phyloP scores from a whole-genome alignment of 169 alveolate genomes.

The Eimeria brunetti region DNA sequence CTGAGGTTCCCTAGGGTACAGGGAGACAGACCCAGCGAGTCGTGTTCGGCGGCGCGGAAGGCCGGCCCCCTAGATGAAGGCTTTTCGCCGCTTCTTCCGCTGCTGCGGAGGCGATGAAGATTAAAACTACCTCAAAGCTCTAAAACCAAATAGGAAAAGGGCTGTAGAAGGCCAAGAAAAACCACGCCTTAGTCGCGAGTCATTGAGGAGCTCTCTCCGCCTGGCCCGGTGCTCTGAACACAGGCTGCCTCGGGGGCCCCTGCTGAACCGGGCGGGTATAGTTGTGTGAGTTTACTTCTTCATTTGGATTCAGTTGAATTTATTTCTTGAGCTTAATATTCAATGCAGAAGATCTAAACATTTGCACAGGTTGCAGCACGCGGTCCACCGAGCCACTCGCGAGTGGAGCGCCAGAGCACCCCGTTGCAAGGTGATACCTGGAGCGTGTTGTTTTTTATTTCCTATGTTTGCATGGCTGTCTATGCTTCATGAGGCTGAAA shows the following conservation, averaged over 20 bases:
- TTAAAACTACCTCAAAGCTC: background rate
- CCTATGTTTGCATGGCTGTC: background rate
- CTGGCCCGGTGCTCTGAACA: constrained; percentile 66
- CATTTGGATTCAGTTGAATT: background rate
- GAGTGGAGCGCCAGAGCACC: constrained; percentile 22
- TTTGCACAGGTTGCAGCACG: background rate
- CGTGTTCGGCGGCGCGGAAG: constrained; percentile 58
- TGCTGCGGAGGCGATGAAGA: background rate
- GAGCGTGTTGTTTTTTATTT: background rate
- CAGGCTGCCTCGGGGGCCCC: constrained; percentile 66
- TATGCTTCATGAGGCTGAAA: background rate
- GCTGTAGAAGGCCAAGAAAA: background rate
- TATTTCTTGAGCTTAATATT: background rate
- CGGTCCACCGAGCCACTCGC: constrained; percentile 23
- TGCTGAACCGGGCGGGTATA: background rate
- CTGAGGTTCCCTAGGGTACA: constrained; percentile 21
- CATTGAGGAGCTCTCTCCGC: constrained; percentile 32
- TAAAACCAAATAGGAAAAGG: constrained; percentile 33
- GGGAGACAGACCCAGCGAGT: constrained; percentile 69
- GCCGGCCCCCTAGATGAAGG: constrained; percentile 34
- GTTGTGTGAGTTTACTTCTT: background rate
- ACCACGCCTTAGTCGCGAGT: background rate
- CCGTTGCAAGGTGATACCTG: constrained; percentile 1
- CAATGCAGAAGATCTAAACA: background rate
- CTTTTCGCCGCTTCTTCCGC: constrained; percentile 32